phyloP scores from a whole-genome alignment of 768 basidiomycete species.

The Suillus luteus region DNA sequence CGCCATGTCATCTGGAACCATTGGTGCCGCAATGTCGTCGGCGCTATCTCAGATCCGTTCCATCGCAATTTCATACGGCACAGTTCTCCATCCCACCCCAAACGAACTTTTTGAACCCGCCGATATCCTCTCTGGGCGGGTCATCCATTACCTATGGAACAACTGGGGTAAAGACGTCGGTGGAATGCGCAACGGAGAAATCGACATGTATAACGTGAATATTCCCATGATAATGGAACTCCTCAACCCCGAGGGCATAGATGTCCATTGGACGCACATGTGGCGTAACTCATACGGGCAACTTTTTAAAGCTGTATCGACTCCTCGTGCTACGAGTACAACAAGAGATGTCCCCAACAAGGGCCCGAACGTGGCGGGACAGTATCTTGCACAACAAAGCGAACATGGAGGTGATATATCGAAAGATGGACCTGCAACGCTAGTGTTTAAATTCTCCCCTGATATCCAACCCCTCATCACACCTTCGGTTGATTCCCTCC shows the following conservation, averaged over 20 bases:
- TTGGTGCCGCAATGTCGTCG: constrained; percentile 88
- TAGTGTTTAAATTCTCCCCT: constrained; percentile 77
- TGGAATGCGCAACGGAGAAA: constrained; percentile 60
- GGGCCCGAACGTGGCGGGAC: constrained; percentile 44
- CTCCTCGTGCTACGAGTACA: constrained; percentile 19
- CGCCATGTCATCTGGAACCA: constrained; percentile 86
- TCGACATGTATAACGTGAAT: constrained; percentile 87
- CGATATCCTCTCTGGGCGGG: constrained; percentile 62
- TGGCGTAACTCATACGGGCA: constrained; percentile 86
- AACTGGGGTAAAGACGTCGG: constrained; percentile 79
- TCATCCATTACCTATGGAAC: constrained; percentile 75
- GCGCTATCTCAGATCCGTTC: constrained; percentile 70
- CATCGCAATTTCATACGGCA: constrained; percentile 89
- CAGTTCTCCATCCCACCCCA: constrained; percentile 70
- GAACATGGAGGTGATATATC: constrained; percentile 11
- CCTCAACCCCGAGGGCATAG: constrained; percentile 58
- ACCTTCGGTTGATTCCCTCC: constrained; percentile 59
- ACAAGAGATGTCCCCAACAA: constrained; percentile 36
- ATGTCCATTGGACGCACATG: constrained; percentile 77
- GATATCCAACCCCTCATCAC: constrained; percentile 69
- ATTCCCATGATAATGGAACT: constrained; percentile 77
- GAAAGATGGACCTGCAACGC: constrained; percentile 31
- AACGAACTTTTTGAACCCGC: constrained; percentile 64
- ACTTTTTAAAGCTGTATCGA: constrained; percentile 61
- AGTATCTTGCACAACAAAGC: constrained; percentile 19